Evolutionary conservation across 345 rosid species (phyloP), one percentile per base, ranked within the genome.

Genomic region (Kandelia obovata): DNA sequence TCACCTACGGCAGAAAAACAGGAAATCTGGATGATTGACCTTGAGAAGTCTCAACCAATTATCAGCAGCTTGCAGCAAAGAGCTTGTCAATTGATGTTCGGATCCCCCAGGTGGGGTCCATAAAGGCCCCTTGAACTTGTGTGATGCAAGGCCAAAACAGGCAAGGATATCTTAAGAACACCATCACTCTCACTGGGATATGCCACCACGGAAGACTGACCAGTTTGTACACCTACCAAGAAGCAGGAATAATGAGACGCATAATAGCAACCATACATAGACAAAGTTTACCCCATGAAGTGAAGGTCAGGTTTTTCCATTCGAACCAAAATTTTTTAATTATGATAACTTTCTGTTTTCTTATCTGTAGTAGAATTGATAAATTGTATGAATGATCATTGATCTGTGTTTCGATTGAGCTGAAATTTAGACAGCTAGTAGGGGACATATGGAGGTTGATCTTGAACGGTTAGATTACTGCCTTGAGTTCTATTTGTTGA

Each of bases 1-100:
- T 75, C 58, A 70, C 66, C 67, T 60, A 31, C 70, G 62, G 53
- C 51, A 27, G 74, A 75, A 75, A 60, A 75, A 75, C 58, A 70
- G 9, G 57, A 69, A 75, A 64, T 75, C 79, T 35, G 79, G 79
- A 75, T 75, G 74, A 65, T 64, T 70, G 37, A 70, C 79, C 53
- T 65, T 57, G 65, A 39, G 63, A 61, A 31, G 49, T 59, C 67
- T 70, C 71, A 75, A 66, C 74, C 67, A 65, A 37, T 43, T 65
- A 13, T 61, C 74, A 65, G 79, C 79, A 28, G 17, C 31, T 70
- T 70, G 79, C 47, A 70, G 60, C 20, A 75, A 67, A 57, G 53
- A 60, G 59, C 65, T 53, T 31, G 79, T 67, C 64, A 60, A 46
- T 47, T 65, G 71, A 16, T 19, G 21, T n/a, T 70, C 68, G 20